Evolutionary conservation across 805 yeast genomes (phyloP).

Genomic region (Candida multigemmis): DNA sequence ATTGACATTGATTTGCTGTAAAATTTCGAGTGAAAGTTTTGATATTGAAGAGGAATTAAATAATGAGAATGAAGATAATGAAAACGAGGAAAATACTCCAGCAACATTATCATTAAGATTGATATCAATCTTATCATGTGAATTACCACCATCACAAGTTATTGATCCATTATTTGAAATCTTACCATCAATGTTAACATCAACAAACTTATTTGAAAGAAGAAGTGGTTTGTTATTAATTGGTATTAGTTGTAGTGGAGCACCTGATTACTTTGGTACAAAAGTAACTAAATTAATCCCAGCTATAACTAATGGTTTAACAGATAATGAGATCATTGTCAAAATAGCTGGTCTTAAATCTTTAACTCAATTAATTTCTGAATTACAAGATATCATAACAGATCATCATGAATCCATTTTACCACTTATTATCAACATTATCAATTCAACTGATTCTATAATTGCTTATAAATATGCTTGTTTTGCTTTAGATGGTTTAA

Average conservation of each 20-base stretch:
- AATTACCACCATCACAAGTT: slow-evolving; percentile 89
- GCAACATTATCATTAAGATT: slow-evolving; percentile 70
- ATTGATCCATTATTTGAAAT: slow-evolving; percentile 69
- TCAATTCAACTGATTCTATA: slow-evolving; percentile 76
- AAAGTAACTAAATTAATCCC: slow-evolving; percentile 70
- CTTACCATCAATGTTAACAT: slow-evolving; percentile 41
- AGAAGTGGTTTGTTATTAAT: slow-evolving; percentile 80
- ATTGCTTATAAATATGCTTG: slow-evolving; percentile 88
- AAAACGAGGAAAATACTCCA: slow-evolving; percentile 85
- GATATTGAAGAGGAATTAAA: slow-evolving; percentile 72
- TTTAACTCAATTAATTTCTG: slow-evolving; percentile 67
- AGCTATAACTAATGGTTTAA: slow-evolving; percentile 64
- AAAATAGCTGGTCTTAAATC: slow-evolving; percentile 81
- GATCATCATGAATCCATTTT: slow-evolving; percentile 74
- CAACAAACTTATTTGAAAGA: slow-evolving; percentile 67
- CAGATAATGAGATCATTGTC: slow-evolving; percentile 66
- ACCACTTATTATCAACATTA: slow-evolving; percentile 79
- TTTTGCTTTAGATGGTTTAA: slow-evolving; percentile 79
- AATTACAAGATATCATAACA: slow-evolving; percentile 78
- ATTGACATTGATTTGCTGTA: slow-evolving; percentile 63
- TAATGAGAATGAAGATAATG: slow-evolving; percentile 82
- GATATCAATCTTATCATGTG: slow-evolving; percentile 67
- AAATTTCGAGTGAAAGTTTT: slow-evolving; percentile 65
- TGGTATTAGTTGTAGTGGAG: slow-evolving; percentile 81
- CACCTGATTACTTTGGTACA: slow-evolving; percentile 82